phyloP scores from a whole-genome alignment of 352 stramenopile species.

The Pythium brachiatum region DNA sequence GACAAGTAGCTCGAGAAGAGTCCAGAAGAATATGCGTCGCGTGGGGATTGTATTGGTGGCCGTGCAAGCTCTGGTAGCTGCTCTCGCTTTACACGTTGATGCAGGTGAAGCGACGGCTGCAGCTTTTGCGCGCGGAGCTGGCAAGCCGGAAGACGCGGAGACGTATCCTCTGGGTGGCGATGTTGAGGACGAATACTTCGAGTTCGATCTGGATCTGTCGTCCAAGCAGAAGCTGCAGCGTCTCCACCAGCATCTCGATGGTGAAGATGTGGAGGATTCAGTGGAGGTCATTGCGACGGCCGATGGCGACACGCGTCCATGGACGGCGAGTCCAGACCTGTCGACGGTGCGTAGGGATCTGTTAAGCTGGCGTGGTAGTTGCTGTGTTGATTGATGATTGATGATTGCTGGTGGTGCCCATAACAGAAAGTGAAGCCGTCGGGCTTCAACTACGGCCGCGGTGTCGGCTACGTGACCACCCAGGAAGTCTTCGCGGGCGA shows the following conservation, averaged over 20 bases:
- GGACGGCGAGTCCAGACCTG: conserved; percentile 2
- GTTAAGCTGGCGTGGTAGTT: background rate
- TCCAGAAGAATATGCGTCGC: background rate
- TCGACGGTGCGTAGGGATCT: conserved; percentile 11
- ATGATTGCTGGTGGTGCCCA: background rate
- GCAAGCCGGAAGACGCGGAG: background rate
- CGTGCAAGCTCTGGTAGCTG: background rate
- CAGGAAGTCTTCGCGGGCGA: conserved; percentile 12
- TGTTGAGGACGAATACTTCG: conserved; percentile 17
- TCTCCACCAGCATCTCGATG: conserved; percentile 1
- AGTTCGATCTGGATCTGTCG: conserved; percentile 26
- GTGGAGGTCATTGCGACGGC: background rate
- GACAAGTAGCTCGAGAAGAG: background rate
- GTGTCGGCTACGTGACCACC: conserved; percentile 21
- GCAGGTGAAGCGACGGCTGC: background rate
- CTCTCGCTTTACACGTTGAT: background rate
- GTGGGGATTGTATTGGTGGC: background rate
- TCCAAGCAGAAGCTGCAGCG: conserved; percentile 23
- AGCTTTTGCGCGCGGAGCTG: background rate
- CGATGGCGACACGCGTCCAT: background rate
- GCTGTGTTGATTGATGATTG: too few relatives aligned
- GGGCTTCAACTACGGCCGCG: conserved; percentile 27
- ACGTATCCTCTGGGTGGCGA: conserved; percentile 8
- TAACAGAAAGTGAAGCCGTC: conserved; percentile 18
- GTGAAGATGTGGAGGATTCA: conserved; percentile 1